phyloP scores from a whole-genome alignment of 163 green algal genomes.

The Scenedesmus sp. region DNA sequence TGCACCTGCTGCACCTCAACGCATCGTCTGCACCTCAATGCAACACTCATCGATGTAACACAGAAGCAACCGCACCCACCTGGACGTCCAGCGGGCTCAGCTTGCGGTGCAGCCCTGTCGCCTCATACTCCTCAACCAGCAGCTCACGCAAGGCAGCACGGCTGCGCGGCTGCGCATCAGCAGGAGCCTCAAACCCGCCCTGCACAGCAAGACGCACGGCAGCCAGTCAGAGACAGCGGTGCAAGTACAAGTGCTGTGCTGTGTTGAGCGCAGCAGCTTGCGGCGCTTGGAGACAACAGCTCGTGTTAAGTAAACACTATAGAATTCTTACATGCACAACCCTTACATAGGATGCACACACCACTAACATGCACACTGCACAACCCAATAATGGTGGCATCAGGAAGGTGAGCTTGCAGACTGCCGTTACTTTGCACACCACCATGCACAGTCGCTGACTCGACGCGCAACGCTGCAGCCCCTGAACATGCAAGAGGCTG shows the following conservation, averaged over 20 bases:
- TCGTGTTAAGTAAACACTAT: too few species aligned
- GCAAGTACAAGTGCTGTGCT: too few species aligned
- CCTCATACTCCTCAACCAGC: conserved; percentile 75
- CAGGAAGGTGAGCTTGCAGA: too few species aligned
- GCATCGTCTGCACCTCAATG: conserved; percentile 66
- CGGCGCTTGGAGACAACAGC: too few species aligned
- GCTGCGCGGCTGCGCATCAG: neutral
- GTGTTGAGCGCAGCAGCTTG: too few species aligned
- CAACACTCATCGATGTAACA: neutral
- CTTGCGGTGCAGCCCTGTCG: conserved; percentile 66
- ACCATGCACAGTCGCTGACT: too few species aligned
- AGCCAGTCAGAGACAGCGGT: neutral
- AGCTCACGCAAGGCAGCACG: conserved; percentile 62
- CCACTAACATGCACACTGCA: too few species aligned
- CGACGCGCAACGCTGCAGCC: neutral
- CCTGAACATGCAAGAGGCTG: neutral
- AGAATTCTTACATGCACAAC: too few species aligned
- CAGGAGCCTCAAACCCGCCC: neutral
- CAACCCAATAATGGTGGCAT: too few species aligned
- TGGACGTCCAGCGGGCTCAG: conserved; percentile 74
- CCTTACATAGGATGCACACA: too few species aligned
- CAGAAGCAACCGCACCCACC: conserved; percentile 17
- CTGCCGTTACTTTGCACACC: too few species aligned
- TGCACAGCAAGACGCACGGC: too few species aligned
- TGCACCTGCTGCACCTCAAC: neutral